Evolutionary conservation across 1,139 yeast species (phyloP).

Genomic region (Suzukiozyma palmioleophila): DNA sequence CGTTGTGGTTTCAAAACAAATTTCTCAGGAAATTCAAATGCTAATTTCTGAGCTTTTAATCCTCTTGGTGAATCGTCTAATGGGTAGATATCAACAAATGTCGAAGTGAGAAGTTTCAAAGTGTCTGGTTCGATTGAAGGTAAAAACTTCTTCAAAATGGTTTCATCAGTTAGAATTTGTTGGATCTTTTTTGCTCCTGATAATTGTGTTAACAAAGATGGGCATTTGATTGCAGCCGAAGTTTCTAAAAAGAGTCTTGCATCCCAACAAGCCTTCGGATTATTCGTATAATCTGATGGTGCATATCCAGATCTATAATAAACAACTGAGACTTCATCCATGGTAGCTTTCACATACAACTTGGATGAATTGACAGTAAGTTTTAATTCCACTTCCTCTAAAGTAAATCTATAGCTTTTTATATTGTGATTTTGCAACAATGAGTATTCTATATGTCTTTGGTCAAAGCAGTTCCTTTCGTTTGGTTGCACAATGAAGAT

Average conservation of each 20-base stretch:
- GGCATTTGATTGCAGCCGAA: slow-evolving; percentile 83
- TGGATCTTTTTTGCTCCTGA: slow-evolving; percentile 93
- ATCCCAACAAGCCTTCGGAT: slow-evolving; percentile 61
- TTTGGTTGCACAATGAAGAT: slow-evolving; percentile 78
- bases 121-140: slow-evolving; percentile 23
- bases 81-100: slow-evolving; percentile 86
- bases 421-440: slow-evolving; percentile 55
- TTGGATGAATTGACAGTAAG: slow-evolving; percentile 41
- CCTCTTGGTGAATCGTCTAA: slow-evolving; percentile 72
- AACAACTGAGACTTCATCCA: slow-evolving; percentile 78
- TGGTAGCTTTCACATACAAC: slow-evolving; percentile 48
- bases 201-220: slow-evolving; percentile 81
- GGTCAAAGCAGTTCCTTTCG: slow-evolving; percentile 90
- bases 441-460: slow-evolving; percentile 74
- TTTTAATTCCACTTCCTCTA: slow-evolving; percentile 50
- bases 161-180: slow-evolving; percentile 67
- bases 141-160: slow-evolving; percentile 45
- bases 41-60: slow-evolving; percentile 57
- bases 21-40: slow-evolving; percentile 60
- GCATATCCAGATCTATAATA: slow-evolving; percentile 88
- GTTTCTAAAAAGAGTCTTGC: slow-evolving; percentile 70
- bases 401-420: slow-evolving; percentile 59
- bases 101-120: slow-evolving; percentile 37
- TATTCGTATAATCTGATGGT: slow-evolving; percentile 64
- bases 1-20: slow-evolving; percentile 94